Percentiles rank a stretch among this genome's conserved stretches.
phyloP scores from a whole-genome alignment of 257 asterid genomes.

The Schizonepeta tenuifolia region DNA sequence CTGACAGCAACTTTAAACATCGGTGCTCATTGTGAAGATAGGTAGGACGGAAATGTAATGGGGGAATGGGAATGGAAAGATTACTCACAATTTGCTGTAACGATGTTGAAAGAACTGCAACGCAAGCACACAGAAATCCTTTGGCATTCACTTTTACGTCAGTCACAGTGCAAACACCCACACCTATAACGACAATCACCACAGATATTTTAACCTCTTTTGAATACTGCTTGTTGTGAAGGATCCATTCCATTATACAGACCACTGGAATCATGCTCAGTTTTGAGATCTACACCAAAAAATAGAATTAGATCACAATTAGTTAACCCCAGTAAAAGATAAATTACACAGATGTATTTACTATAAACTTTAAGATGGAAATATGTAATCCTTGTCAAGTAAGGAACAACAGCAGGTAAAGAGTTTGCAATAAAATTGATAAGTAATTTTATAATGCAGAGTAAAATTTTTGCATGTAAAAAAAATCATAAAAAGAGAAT shows the following conservation, averaged over 20 bases:
- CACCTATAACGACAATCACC: conserved; percentile 92
- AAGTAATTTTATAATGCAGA: neutral
- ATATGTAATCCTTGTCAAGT: conserved; percentile 1
- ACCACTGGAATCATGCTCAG: conserved; percentile 99
- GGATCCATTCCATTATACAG: conserved; percentile 93
- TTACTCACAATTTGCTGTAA: conserved; percentile 92
- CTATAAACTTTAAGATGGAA: neutral
- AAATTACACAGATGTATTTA: neutral
- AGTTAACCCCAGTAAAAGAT: conserved; percentile 31
- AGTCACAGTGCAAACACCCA: conserved; percentile 97
- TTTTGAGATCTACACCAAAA: conserved; percentile 77
- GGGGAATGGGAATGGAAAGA: conserved; percentile 8
- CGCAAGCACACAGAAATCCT: conserved; percentile 88
- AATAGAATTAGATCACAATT: conserved; percentile 22
- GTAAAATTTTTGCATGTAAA: no score
- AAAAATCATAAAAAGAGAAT: neutral
- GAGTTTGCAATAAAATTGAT: neutral
- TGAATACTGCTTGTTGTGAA: conserved; percentile 77
- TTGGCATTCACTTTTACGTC: conserved; percentile 88
- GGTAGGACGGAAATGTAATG: neutral
- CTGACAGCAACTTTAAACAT: neutral
- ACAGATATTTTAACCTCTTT: conserved; percentile 85
- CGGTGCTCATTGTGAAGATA: neutral
- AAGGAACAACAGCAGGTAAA: neutral
- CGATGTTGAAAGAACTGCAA: conserved; percentile 90